A percentile compares a stretch with the other conserved stretches of the same genome.
These are phyloP conservation scores for Xylariaceae sp. DNA, from an alignment of 2,329 filamentous ascomycete genomes.

Conservation along the genomic window DNA sequence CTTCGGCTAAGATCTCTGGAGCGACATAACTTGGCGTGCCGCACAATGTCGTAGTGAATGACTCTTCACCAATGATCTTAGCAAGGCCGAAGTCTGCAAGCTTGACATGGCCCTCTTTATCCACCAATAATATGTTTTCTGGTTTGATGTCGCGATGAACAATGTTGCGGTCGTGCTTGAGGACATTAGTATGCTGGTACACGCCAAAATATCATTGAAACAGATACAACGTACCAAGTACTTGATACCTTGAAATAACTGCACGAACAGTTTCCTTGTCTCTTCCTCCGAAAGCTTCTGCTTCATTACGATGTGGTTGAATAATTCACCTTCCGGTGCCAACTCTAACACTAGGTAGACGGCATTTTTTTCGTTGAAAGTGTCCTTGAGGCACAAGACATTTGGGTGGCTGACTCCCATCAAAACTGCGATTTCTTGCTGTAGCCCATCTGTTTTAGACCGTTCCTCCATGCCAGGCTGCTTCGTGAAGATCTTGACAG, in stretches of 20 bases:
- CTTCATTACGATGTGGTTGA: conserved; percentile 93
- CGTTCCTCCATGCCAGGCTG: conserved; percentile 80
- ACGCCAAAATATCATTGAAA: conserved; percentile 36
- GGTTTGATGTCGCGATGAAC: conserved; percentile 98
- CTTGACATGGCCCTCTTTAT: conserved; percentile 86
- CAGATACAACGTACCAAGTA: conserved; percentile 73
- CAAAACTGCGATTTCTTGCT: conserved; percentile 94
- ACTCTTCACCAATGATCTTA: conserved; percentile 98
- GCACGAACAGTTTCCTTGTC: conserved; percentile 83
- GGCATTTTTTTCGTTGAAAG: conserved; percentile 87
- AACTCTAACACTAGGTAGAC: conserved; percentile 92
- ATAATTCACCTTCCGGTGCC: conserved; percentile 90
- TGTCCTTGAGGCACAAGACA: conserved; percentile 90
- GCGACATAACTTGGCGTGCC: conserved; percentile 98
- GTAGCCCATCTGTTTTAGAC: conserved; percentile 82
- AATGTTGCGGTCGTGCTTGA: conserved; percentile 92
- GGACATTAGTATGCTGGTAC: conserved; percentile 10
- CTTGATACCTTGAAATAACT: conserved; percentile 92
- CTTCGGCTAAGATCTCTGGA: conserved; percentile 88
- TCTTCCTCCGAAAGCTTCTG: conserved; percentile 85
- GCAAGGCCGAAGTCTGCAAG: conserved; percentile 95
- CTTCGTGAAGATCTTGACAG: conserved; percentile 94
- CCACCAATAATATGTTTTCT: conserved; percentile 89
- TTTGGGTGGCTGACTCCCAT: conserved; percentile 98
- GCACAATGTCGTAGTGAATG: conserved; percentile 94